These are phyloP conservation scores for Colletotrichum plurivorum DNA, from an alignment of 2,329 filamentous ascomycete species.

Conservation along the genomic window DNA sequence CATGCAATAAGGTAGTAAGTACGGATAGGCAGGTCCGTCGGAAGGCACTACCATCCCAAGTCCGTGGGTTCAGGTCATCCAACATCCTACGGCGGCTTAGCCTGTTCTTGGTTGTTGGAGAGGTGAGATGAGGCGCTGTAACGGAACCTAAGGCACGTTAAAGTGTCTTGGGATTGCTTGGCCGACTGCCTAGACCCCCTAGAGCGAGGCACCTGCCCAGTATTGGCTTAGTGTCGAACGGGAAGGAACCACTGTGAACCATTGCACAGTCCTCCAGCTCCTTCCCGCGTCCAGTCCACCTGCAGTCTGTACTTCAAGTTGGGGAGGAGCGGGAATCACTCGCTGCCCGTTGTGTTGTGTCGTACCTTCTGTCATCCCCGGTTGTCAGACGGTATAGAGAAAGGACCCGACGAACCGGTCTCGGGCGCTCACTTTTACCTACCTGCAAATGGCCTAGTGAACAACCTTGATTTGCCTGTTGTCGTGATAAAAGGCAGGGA, in stretches of 20 bases:
- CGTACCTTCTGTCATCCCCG: neutral
- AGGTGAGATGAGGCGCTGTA: constrained; percentile 10
- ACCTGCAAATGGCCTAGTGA: too few relatives aligned
- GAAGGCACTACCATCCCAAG: constrained; percentile 4
- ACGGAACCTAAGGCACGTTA: constrained; percentile 4
- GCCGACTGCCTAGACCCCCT: neutral
- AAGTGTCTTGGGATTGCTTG: constrained; percentile 18
- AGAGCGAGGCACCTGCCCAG: neutral
- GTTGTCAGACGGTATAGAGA: constrained; percentile 1
- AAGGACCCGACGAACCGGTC: constrained; percentile 1
- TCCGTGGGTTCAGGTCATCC: neutral
- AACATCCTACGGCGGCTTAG: neutral
- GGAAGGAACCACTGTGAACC: constrained; percentile 5
- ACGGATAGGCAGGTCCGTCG: too few relatives aligned
- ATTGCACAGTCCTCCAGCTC: neutral
- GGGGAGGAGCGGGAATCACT: neutral
- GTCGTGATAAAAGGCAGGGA: too few relatives aligned
- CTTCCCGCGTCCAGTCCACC: neutral
- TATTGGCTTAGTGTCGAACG: constrained; percentile 21
- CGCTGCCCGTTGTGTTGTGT: constrained; percentile 2
- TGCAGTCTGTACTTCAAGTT: neutral
- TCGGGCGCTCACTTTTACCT: too few relatives aligned
- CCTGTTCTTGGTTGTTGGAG: neutral
- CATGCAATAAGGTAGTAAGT: neutral
- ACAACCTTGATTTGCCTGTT: too few relatives aligned